phyloP scores from a whole-genome alignment of 139 green algal species.

The Coelastrella sp. region DNA sequence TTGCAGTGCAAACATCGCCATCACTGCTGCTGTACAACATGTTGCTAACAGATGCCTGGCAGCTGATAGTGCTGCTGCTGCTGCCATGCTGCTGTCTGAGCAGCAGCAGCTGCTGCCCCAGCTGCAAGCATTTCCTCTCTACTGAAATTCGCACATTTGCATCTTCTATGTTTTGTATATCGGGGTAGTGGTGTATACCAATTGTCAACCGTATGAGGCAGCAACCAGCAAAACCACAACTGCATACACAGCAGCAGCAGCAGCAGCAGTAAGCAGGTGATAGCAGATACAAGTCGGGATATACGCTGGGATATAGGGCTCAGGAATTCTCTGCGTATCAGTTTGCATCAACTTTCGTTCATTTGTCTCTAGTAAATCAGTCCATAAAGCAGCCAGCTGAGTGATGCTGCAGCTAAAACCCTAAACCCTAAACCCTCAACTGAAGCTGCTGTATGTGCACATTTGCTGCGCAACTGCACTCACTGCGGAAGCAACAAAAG shows the following conservation, averaged over 20 bases:
- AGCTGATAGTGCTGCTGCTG: not conserved
- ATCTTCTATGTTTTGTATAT: constrained; percentile 34
- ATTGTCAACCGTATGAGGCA: constrained; percentile 55
- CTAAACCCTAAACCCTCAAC: too few species aligned
- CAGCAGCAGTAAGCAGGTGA: not conserved
- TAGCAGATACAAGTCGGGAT: too few species aligned
- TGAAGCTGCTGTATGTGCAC: too few species aligned
- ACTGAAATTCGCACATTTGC: not conserved
- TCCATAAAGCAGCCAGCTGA: too few species aligned
- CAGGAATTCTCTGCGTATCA: too few species aligned
- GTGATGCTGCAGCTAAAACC: too few species aligned
- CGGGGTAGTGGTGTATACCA: constrained; percentile 61
- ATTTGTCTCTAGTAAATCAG: too few species aligned
- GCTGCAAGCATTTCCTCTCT: constrained; percentile 30
- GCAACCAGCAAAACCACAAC: constrained; percentile 57
- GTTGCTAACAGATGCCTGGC: not conserved
- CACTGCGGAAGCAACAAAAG: too few species aligned
- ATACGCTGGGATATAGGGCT: too few species aligned
- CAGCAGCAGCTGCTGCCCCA: constrained; percentile 31
- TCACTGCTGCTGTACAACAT: not conserved
- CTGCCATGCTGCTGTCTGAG: not conserved
- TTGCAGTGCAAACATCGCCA: too few species aligned
- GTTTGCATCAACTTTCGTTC: too few species aligned
- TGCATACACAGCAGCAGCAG: constrained; percentile 23
- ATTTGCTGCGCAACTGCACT: too few species aligned